Base-by-base conservation (phyloP, 805 yeast genomes). In the Lipomyces japonicus region DNA sequence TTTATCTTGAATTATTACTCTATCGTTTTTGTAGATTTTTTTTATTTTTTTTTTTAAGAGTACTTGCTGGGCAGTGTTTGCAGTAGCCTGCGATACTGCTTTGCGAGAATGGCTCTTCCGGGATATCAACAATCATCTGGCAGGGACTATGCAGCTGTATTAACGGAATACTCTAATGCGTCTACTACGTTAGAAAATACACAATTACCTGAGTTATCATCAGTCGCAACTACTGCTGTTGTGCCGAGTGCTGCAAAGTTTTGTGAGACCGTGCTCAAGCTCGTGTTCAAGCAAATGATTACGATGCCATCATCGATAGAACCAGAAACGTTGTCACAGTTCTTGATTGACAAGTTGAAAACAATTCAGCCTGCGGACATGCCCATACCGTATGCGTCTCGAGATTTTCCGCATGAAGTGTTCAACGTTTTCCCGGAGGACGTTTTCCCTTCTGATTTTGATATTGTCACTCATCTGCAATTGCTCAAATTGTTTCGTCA, bases 331-430 rank as follows among this genome's bases (percentile, higher is more conserved):
- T 14, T 41, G 6, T 10, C 23, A 6, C 3, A 6, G 21, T 5
- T 24, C n/a, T 32, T 41, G 9, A 19, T 25, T 2, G 42, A 41
- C 19, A 28, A 25, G 31, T 21, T 41, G 14, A 16, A 7, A 23
- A n/a, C 14, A 10, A 16, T 3, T 14, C 32, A 26, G 19, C 31
- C 31, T 4, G 23, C 9, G 3, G 32, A 35, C 34, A 12, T 41
- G 37, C 50, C 44, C 2, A n/a, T 41, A 5, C 46, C 50, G 28
- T 47, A 47, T 24, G 46, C 50, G 4, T 39, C 50, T 12, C 41
- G 42, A 6, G 23, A 42, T 23, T 26, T 41, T 24, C 40, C 46
- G 9, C 23, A 35, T 21, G 46, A 35, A 26, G 24, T 47, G 3
- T 47, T 47, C 23, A 28, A 30, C 3, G 19, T 36, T 7, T 22